Evolutionary conservation across 2,329 filamentous ascomycete species (phyloP).

Genomic region (Penicillium sp.): DNA sequence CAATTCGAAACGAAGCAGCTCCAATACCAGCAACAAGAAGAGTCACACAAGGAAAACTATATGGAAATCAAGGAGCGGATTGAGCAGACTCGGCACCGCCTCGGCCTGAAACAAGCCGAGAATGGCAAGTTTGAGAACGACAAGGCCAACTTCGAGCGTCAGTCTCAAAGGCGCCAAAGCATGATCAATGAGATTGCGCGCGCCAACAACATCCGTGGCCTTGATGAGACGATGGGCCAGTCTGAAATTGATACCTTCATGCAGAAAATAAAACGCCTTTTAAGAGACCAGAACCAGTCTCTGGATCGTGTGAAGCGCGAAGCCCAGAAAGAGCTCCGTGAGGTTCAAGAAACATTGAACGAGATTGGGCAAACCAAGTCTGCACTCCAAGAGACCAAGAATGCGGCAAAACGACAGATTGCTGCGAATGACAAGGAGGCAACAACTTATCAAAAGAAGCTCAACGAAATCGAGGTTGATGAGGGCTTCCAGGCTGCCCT

Average conservation of each 20-base stretch:
- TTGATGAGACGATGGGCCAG: slow-evolving; percentile 74
- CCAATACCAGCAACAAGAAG: slow-evolving; percentile 62
- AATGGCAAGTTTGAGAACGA: slow-evolving; percentile 77
- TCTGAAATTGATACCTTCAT: slow-evolving; percentile 72
- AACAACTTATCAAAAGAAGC: slow-evolving; percentile 61
- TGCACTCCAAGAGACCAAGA: slow-evolving; percentile 69
- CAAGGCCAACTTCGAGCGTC: slow-evolving; percentile 80
- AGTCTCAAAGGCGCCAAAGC: slow-evolving; percentile 66
- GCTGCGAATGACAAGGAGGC: slow-evolving; percentile 69
- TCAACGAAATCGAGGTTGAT: slow-evolving; percentile 74
- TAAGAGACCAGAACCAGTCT: slow-evolving; percentile 73
- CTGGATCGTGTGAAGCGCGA: slow-evolving; percentile 72
- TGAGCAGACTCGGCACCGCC: slow-evolving; percentile 42
- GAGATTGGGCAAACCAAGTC: slow-evolving; percentile 72
- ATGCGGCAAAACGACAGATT: slow-evolving; percentile 70
- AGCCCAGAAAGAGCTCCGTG: slow-evolving; percentile 69
- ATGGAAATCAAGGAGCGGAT: slow-evolving; percentile 57
- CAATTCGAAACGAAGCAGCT: slow-evolving; percentile 75
- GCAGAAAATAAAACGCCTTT: slow-evolving; percentile 69
- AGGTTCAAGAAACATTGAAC: slow-evolving; percentile 69
- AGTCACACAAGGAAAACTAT: slow-evolving; percentile 63
- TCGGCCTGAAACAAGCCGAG: slow-evolving; percentile 43
- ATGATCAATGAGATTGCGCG: slow-evolving; percentile 77
- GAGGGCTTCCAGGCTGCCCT: slow-evolving; percentile 79
- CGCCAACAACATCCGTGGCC: slow-evolving; percentile 77